Percentiles rank a stretch among this genome's conserved stretches.
Conservation (phyloP, 169 alveolate genomes). For the Plasmodium gaboni region DNA sequence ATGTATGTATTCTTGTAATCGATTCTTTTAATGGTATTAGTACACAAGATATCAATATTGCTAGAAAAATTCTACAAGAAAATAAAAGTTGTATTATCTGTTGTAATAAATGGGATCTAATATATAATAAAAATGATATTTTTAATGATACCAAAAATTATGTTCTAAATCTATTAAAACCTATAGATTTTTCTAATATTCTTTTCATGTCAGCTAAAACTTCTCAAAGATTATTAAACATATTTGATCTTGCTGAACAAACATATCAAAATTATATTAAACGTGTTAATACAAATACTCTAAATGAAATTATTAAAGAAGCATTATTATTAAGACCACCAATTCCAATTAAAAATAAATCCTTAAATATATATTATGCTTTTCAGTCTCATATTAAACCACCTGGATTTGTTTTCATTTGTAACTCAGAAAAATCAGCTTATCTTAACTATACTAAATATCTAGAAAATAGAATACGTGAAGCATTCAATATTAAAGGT, state of each 20-base stretch:
- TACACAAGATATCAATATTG: slow-evolving; percentile 82
- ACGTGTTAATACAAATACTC: slow-evolving; percentile 26
- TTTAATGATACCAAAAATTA: slow-evolving; percentile 81
- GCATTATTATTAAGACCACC: slow-evolving; percentile 82
- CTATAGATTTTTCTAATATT: slow-evolving; percentile 83
- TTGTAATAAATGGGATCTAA: slow-evolving; percentile 88
- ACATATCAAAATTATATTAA: slow-evolving; percentile 77
- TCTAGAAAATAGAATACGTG: slow-evolving; percentile 81
- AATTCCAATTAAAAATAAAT: slow-evolving; percentile 79
- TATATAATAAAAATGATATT: slow-evolving; percentile 82
- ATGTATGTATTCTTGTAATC: slow-evolving; percentile 83
- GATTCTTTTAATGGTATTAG: slow-evolving; percentile 86
- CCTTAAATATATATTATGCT: slow-evolving; percentile 84
- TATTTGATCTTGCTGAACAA: slow-evolving; percentile 78
- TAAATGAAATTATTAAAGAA: slow-evolving; percentile 81
- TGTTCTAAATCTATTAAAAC: slow-evolving; percentile 81
- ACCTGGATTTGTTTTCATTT: slow-evolving; percentile 84
- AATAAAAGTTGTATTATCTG: slow-evolving; percentile 83
- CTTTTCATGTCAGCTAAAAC: slow-evolving; percentile 84
- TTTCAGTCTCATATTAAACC: slow-evolving; percentile 84
- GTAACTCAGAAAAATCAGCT: slow-evolving; percentile 81
- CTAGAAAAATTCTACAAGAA: slow-evolving; percentile 81
- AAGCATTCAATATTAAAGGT: slow-evolving; percentile 78
- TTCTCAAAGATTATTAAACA: slow-evolving; percentile 81
- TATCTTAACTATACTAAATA: slow-evolving; percentile 84